phyloP scores from a whole-genome alignment of 2,329 filamentous ascomycete genomes.

The Arthrobotrys musiformis region DNA sequence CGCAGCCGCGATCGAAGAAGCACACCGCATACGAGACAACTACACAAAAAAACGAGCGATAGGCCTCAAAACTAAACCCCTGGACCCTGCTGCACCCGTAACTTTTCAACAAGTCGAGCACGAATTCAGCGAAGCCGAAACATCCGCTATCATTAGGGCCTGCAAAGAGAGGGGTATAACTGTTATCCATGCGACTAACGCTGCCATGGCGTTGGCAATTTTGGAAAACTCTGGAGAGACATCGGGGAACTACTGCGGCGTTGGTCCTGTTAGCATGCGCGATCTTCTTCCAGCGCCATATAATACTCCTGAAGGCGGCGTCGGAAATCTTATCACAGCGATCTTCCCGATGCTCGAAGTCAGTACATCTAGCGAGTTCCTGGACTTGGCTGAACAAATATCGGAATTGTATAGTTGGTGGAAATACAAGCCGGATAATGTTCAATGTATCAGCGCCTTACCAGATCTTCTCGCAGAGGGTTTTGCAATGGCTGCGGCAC shows the following conservation, averaged over 20 bases:
- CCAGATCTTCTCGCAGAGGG: not conserved
- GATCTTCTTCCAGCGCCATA: not conserved
- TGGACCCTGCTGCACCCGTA: not conserved
- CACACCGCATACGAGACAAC: not conserved
- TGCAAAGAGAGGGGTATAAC: not conserved
- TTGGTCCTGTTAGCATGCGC: not conserved
- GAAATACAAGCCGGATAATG: not conserved
- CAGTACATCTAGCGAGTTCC: not conserved
- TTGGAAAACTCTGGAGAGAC: not conserved
- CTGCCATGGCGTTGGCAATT: not conserved
- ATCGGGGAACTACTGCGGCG: not conserved
- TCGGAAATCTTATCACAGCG: not conserved
- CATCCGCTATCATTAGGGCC: not conserved
- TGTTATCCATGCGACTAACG: not conserved
- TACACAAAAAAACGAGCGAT: not conserved
- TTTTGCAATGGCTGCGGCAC: not conserved
- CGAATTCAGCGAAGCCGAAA: not conserved
- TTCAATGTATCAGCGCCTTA: not conserved
- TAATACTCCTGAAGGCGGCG: not conserved
- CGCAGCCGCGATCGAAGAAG: not conserved
- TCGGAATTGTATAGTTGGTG: not conserved
- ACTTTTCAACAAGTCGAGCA: not conserved
- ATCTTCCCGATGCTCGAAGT: not conserved
- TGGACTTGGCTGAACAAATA: not conserved
- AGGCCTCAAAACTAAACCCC: not conserved